phyloP scores from a whole-genome alignment of 2,329 filamentous ascomycete genomes.

The Aspergillus clavatus region DNA sequence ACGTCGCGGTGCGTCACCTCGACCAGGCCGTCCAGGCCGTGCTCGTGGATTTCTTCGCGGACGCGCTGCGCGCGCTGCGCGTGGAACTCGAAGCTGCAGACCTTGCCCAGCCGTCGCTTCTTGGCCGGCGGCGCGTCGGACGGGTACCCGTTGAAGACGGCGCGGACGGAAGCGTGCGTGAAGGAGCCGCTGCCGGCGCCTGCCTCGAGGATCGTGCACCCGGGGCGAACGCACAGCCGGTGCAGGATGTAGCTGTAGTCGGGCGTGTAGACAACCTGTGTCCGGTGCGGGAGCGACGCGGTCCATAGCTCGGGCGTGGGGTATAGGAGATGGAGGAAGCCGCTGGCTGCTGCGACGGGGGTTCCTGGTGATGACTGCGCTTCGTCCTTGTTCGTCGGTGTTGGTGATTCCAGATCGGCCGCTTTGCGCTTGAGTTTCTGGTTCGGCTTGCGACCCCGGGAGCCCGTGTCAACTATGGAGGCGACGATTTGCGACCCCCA shows the following conservation, averaged over 20 bases:
- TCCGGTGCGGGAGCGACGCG: conserved; percentile 47
- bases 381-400: conserved; percentile 17
- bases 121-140: conserved; percentile 2
- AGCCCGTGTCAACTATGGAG: conserved; percentile 84
- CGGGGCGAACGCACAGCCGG: conserved; percentile 44
- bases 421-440: conserved; percentile 50
- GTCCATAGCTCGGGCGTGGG: conserved; percentile 51
- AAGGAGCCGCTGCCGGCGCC: conserved; percentile 51
- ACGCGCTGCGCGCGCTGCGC: conserved; percentile 40
- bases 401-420: conserved; percentile 36
- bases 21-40: conserved; percentile 43
- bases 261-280: conserved; percentile 51
- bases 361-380: conserved; percentile 24
- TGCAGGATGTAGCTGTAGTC: conserved; percentile 52
- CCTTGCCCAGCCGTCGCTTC: conserved; percentile 38
- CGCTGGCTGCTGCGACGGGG: conserved; percentile 40
- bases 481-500: conserved; percentile 93
- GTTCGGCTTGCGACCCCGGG: conserved; percentile 64
- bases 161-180: conserved; percentile 47
- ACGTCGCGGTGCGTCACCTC: conserved; percentile 47
- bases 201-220: conserved; percentile 46
- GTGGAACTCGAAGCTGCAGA: conserved; percentile 50
- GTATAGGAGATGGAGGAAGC: conserved; percentile 46
- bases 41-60: conserved; percentile 39
- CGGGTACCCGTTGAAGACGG: conserved; percentile 46